A percentile compares a stretch with the other conserved stretches of the same genome.
Evolutionary conservation across 2,329 filamentous ascomycete species (phyloP).

Genomic region (Metarhizium sp.): DNA sequence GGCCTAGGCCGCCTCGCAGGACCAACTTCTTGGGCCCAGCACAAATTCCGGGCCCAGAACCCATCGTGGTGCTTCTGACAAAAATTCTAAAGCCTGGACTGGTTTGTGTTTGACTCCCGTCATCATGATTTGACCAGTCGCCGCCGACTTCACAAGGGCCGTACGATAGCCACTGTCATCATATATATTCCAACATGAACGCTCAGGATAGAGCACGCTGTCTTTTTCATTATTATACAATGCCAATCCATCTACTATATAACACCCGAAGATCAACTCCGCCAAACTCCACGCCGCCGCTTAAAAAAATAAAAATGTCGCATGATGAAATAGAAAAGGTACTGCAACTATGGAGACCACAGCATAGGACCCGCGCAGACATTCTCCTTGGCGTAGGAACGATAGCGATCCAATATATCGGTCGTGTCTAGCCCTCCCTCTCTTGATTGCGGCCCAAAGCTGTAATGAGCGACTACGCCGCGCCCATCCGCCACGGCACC

Average conservation of each 20-base stretch:
- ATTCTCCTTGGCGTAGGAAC: conserved; percentile 40
- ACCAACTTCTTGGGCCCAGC: too few relatives aligned
- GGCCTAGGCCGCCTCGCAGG: too few relatives aligned
- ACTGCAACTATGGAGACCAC: conserved; percentile 11
- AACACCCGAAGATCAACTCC: background rate
- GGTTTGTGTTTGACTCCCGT: too few relatives aligned
- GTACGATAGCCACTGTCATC: background rate
- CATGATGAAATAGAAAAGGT: background rate
- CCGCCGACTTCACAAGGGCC: too few relatives aligned
- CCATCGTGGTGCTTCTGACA: too few relatives aligned
- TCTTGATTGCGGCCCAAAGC: conserved; percentile 29
- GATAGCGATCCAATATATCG: conserved; percentile 42
- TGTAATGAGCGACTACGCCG: conserved; percentile 44
- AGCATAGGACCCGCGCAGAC: conserved; percentile 29
- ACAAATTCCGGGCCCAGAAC: too few relatives aligned
- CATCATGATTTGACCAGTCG: too few relatives aligned
- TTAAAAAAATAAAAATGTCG: too few relatives aligned
- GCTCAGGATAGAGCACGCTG: background rate
- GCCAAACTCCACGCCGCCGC: background rate
- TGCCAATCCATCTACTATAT: background rate
- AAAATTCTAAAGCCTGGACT: too few relatives aligned
- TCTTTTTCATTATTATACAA: background rate
- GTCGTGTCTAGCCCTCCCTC: conserved; percentile 32
- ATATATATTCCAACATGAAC: background rate
- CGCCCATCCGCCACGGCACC: conserved; percentile 45